Percentiles rank a stretch among this genome's conserved stretches.
phyloP scores from a whole-genome alignment of 495 filamentous ascomycete genomes.

The Annulohypoxylon stygium region DNA sequence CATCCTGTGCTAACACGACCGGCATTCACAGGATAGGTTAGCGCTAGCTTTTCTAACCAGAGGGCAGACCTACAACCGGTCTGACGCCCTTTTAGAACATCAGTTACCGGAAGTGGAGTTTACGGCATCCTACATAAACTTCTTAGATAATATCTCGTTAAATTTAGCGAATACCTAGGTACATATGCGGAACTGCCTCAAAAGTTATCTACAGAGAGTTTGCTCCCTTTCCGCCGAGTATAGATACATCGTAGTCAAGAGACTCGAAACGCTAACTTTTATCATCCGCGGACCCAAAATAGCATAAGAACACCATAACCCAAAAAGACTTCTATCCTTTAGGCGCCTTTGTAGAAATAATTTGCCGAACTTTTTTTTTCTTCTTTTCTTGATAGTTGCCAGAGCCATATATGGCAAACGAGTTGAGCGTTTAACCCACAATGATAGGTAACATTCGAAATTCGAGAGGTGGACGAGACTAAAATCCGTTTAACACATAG shows the following conservation, averaged over 20 bases:
- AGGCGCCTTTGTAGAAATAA: constrained; percentile 1
- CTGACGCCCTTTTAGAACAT: neutral
- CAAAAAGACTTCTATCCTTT: constrained; percentile 7
- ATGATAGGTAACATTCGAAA: neutral
- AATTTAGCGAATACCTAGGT: constrained; percentile 23
- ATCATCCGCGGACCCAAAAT: neutral
- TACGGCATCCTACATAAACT: neutral
- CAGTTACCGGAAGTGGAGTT: neutral
- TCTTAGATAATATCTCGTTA: neutral
- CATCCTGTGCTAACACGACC: constrained; percentile 16
- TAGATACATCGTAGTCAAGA: constrained; percentile 13
- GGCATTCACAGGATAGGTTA: neutral
- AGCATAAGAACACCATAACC: constrained; percentile 15
- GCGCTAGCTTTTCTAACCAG: constrained; percentile 2
- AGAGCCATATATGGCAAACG: constrained; percentile 20
- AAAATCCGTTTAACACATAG: neutral
- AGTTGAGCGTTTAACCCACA: constrained; percentile 5
- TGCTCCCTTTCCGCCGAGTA: constrained; percentile 11
- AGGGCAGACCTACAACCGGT: neutral
- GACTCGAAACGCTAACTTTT: constrained; percentile 31
- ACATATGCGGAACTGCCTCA: neutral
- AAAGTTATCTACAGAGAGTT: constrained; percentile 13
- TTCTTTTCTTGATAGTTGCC: neutral
- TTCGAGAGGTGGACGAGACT: neutral
- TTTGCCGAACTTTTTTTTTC: neutral